These are phyloP conservation scores for Wolfiporia cocos DNA, from an alignment of 1,284 basidiomycete genomes.

Conservation along the genomic window DNA sequence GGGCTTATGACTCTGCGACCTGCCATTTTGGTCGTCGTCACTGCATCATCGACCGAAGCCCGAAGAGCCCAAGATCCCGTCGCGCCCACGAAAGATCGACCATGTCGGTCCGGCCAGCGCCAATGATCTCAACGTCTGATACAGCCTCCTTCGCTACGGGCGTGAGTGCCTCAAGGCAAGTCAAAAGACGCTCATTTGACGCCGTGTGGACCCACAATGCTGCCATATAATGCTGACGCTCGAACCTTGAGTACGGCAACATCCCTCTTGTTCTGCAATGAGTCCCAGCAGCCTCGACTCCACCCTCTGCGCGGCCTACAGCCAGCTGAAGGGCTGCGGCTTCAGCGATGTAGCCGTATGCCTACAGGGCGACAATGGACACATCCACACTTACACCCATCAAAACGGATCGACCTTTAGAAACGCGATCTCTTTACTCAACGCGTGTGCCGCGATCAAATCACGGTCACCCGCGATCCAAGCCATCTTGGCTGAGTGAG, in stretches of 20 bases:
- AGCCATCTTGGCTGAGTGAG: conserved; percentile 2
- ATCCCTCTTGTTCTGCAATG: neutral
- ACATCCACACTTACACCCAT: no score
- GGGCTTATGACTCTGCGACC: no score
- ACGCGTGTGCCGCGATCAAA: conserved; percentile 2
- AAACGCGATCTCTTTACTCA: neutral
- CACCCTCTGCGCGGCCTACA: neutral
- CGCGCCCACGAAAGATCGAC: neutral
- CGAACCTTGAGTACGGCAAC: no score
- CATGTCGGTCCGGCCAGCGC: neutral
- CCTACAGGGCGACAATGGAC: no score
- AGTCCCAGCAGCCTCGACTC: neutral
- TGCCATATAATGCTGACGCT: no score
- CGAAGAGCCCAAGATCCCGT: neutral
- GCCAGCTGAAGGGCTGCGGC: neutral
- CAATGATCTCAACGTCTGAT: neutral
- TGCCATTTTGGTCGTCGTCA: no score
- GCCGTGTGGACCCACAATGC: neutral
- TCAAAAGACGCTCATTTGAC: neutral
- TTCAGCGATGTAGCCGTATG: no score
- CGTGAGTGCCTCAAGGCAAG: neutral
- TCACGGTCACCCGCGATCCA: conserved; percentile 1
- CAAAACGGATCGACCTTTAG: neutral
- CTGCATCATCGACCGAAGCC: neutral
- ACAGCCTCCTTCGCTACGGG: neutral